Percentiles rank a stretch among this genome's conserved stretches.
phyloP scores from a whole-genome alignment of 345 rosid species.

The Garcia nutans region DNA sequence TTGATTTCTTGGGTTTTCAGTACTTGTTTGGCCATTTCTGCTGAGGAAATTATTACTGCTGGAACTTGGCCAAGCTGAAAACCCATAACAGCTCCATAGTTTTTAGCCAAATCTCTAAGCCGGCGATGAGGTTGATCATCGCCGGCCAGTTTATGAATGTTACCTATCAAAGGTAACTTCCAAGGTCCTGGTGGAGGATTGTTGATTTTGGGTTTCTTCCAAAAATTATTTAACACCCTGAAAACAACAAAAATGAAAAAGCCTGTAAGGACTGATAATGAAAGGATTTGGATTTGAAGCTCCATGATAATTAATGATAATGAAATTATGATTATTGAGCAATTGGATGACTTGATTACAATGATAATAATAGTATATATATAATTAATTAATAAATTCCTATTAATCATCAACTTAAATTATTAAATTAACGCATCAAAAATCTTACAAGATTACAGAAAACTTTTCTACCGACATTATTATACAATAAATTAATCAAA shows the following conservation, averaged over 20 bases:
- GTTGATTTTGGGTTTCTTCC: background rate
- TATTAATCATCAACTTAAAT: too few relatives aligned
- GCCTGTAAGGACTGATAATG: too few relatives aligned
- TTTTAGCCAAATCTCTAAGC: background rate
- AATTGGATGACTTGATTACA: too few relatives aligned
- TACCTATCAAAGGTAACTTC: background rate
- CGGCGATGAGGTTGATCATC: background rate
- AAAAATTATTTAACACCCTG: background rate
- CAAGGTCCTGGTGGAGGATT: conserved; percentile 2
- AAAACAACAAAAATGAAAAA: background rate
- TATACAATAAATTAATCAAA: too few relatives aligned
- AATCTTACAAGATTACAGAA: too few relatives aligned
- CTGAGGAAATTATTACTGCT: background rate
- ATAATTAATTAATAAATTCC: too few relatives aligned
- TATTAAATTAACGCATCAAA: too few relatives aligned
- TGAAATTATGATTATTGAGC: too few relatives aligned
- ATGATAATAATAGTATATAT: too few relatives aligned
- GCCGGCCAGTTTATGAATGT: background rate
- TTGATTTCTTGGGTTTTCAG: background rate
- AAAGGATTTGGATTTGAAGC: too few relatives aligned
- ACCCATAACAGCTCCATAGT: background rate
- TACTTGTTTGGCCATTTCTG: background rate
- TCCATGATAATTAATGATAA: too few relatives aligned
- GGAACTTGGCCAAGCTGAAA: background rate
- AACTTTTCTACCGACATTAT: too few relatives aligned